Base-by-base conservation (phyloP, 257 asterid genomes). In the Rubia yunnanensis region DNA sequence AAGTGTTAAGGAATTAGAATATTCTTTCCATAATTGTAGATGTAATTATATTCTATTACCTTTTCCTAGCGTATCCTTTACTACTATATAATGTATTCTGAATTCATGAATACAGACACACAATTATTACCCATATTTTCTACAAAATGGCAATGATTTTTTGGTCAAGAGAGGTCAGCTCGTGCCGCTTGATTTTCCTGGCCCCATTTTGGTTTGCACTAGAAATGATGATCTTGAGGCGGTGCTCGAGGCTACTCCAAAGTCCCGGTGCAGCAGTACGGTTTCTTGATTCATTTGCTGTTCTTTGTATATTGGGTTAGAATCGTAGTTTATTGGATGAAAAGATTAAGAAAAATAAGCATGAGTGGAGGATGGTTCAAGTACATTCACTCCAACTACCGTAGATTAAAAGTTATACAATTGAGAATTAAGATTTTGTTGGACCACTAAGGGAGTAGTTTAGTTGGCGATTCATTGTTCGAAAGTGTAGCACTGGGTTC, bases 151-250 rank as follows among this genome's bases (percentile, higher is more conserved):
- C 20, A 76, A 75, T 14, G 99, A 94, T 79, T 70, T 85, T 34
- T 38, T 94, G 41, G 83, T 94, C 4, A 90, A 83, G 81, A 86
- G 99, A 80, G 99, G 96, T 50, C 92, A 90, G 66, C 49, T 84
- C 20, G 92, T 94, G 58, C 99, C 99, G 27, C 58, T 67, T 38
- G 97, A 90, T 75, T 86, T 94, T 70, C 57, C 72, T 10, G 99
- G 97, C 0, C 96, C 99, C 13, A 86, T 94, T 36, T 78, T 90
- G 65, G 99, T 94, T 48, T 94, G 97, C 72, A 88, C 99, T 28
- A 80, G 99, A 32, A 94, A 94, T 71, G 97, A 88, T 75, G 99
- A 94, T 73, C 79, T 94, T 74, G 92, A 90, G 22, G 91, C 96
- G 22, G 99, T 94, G 30, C 94, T 94, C 30, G 85, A 88, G 10